phyloP scores from a whole-genome alignment of 345 rosid species.

The Limnanthes douglasii region DNA sequence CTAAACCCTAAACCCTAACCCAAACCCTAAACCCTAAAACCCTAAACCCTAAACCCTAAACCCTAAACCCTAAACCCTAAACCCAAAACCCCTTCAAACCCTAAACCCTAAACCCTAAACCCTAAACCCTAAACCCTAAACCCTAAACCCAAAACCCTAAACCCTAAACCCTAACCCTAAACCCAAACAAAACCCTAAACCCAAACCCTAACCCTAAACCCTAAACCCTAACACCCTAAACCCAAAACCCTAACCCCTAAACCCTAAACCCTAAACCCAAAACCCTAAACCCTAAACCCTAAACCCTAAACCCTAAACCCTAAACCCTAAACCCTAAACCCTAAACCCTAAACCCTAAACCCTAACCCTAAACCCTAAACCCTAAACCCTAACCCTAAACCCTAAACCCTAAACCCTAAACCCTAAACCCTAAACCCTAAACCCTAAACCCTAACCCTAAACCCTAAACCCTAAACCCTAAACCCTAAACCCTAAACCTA shows the following conservation, averaged over 20 bases:
- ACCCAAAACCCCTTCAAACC: not conserved
- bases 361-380: not conserved
- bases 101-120: slow-evolving; percentile 10
- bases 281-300: slow-evolving; percentile 16
- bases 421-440: slow-evolving; percentile 8
- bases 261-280: no score
- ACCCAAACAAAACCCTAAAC: slow-evolving; percentile 1
- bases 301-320: slow-evolving; percentile 10
- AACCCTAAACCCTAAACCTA: not conserved
- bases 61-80: slow-evolving; percentile 11
- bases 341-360: slow-evolving; percentile 9
- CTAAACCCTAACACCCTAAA: no score
- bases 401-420: slow-evolving; percentile 5
- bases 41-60: slow-evolving; percentile 18
- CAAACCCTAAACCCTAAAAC: no score
- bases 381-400: slow-evolving; percentile 2
- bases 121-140: slow-evolving; percentile 18
- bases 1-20: not conserved
- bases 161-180: slow-evolving; percentile 13
- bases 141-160: no score
- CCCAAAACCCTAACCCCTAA: no score
- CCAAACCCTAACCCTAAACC: slow-evolving; percentile 11
- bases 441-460: slow-evolving; percentile 7
- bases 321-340: slow-evolving; percentile 9
- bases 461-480: not conserved